Conservation (phyloP, 2,329 filamentous ascomycete species). For the Penicillium sp. region DNA sequence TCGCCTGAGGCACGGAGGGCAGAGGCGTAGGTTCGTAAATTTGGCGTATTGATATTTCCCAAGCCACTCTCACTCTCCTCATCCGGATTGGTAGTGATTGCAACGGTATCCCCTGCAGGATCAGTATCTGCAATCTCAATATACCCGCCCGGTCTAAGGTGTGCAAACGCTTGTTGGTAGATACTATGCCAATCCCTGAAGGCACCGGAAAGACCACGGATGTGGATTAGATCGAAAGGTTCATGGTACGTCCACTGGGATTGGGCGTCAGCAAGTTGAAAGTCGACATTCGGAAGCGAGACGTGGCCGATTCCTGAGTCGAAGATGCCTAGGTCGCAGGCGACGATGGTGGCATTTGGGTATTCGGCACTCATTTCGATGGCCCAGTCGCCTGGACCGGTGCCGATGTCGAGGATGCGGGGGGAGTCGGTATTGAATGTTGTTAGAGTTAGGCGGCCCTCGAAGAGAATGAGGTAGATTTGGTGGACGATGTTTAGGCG, state of each 20-base stretch:
- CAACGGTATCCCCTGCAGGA: constrained; percentile 28
- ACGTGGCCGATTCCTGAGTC: constrained; percentile 40
- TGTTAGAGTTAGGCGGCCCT: constrained; percentile 34
- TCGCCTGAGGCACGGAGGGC: constrained; percentile 42
- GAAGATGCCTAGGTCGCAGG: constrained; percentile 45
- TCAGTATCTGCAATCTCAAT: constrained; percentile 49
- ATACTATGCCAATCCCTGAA: constrained; percentile 49
- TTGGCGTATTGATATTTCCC: constrained; percentile 22
- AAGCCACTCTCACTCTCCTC: neutral
- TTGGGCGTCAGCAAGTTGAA: constrained; percentile 53
- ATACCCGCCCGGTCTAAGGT: constrained; percentile 47
- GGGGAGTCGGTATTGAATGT: constrained; percentile 26
- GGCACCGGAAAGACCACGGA: constrained; percentile 49
- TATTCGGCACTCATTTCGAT: constrained; percentile 47
- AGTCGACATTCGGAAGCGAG: constrained; percentile 44
- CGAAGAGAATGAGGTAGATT: constrained; percentile 54
- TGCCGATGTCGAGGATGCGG: constrained; percentile 47
- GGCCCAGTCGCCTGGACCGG: constrained; percentile 53
- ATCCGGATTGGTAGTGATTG: constrained; percentile 7
- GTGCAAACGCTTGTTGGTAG: constrained; percentile 48
- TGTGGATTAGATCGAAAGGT: constrained; percentile 52
- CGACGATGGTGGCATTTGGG: constrained; percentile 50
- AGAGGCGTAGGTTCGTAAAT: constrained; percentile 34
- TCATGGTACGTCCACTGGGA: constrained; percentile 51
- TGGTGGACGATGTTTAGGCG: constrained; percentile 64